These are phyloP conservation scores for Ustulina deusta DNA, from an alignment of 2,329 filamentous ascomycete genomes.

Conservation along the genomic window DNA sequence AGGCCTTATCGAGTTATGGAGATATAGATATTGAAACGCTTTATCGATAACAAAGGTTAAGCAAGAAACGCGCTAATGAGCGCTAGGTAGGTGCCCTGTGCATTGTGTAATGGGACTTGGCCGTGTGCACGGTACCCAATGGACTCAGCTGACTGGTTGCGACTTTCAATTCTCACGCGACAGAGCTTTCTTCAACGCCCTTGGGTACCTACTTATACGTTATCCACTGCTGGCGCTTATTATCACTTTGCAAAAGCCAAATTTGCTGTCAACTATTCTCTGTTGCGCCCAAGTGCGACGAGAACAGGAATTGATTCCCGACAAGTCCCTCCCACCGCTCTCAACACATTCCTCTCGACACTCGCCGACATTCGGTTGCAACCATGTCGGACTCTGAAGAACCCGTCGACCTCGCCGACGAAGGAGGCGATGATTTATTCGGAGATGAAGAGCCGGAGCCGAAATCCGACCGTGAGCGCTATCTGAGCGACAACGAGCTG, in stretches of 20 bases:
- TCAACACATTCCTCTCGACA: neutral
- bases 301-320: neutral
- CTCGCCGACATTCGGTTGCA: constrained; percentile 13
- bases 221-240: neutral
- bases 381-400: constrained; percentile 70
- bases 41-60: constrained; percentile 26
- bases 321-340: neutral
- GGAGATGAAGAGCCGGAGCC: constrained; percentile 70
- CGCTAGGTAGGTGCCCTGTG: constrained; percentile 1
- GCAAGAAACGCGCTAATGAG: constrained; percentile 8
- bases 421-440: constrained; percentile 71
- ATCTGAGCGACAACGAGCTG: constrained; percentile 71
- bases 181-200: neutral
- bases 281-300: neutral
- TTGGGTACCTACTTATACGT: no score
- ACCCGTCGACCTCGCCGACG: constrained; percentile 62
- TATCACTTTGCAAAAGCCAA: neutral
- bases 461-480: constrained; percentile 72
- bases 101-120: no score
- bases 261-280: neutral
- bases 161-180: neutral
- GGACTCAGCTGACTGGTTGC: no score
- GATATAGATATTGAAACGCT: neutral
- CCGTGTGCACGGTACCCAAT: no score
- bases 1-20: constrained; percentile 12